phyloP scores from a whole-genome alignment of 1,139 yeast genomes.

The Geotrichum cucujoidarum region DNA sequence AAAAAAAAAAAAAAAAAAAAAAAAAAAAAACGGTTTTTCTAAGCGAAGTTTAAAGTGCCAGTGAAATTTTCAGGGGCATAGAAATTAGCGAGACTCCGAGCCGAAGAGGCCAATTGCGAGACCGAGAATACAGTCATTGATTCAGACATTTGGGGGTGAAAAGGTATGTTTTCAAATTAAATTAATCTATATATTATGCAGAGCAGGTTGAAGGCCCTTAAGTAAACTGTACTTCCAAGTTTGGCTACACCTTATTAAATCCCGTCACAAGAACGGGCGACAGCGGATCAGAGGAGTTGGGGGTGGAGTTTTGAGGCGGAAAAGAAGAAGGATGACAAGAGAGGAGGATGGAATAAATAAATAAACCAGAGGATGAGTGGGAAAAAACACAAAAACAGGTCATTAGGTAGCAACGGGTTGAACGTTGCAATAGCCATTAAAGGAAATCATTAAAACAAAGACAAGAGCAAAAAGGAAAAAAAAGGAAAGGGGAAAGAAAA shows the following conservation, averaged over 20 bases:
- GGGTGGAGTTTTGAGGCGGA: background rate
- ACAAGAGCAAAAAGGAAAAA: background rate
- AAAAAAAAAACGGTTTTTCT: constrained; percentile 5
- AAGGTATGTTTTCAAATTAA: no score
- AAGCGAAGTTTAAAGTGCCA: constrained; percentile 3
- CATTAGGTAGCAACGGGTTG: constrained; percentile 19
- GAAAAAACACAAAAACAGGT: constrained; percentile 8
- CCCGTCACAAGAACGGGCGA: background rate
- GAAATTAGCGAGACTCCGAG: no score
- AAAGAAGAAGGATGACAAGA: background rate
- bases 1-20: constrained; percentile 12
- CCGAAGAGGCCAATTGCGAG: no score
- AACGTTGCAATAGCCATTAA: constrained; percentile 6
- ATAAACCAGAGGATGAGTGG: constrained; percentile 3
- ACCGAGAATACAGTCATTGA: no score
- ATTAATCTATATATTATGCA: constrained; percentile 12
- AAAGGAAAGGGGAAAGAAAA: background rate
- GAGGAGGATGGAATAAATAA: constrained; percentile 10
- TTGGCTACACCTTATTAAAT: background rate
- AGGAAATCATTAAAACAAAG: constrained; percentile 12
- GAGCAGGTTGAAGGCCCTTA: background rate
- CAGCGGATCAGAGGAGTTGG: background rate
- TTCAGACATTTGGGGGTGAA: no score
- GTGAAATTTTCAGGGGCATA: constrained; percentile 18
- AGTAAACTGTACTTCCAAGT: background rate